Evolutionary conservation across 495 filamentous ascomycete genomes (phyloP).

Genomic region (Lasiosphaeria hispida): DNA sequence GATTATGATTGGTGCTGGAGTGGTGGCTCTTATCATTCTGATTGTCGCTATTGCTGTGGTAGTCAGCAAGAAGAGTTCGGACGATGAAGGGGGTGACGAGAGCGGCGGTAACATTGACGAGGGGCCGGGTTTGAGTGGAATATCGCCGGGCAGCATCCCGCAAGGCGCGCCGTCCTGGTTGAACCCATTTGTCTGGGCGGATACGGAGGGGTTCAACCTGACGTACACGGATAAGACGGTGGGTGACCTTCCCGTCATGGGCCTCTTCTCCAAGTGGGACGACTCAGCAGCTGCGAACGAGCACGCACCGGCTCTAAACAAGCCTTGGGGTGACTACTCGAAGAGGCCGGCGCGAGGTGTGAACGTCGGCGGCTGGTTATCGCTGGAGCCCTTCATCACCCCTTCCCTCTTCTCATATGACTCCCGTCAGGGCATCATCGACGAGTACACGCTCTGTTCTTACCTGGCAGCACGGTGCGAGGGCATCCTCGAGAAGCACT

Average conservation of each 20-base stretch:
- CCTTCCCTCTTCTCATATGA: constrained; percentile 85
- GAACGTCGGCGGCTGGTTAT: constrained; percentile 93
- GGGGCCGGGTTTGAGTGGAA: constrained; percentile 53
- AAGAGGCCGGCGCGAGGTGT: constrained; percentile 76
- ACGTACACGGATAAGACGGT: constrained; percentile 87
- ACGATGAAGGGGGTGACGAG: constrained; percentile 16
- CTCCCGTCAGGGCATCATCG: constrained; percentile 62
- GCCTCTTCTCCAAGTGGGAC: constrained; percentile 81
- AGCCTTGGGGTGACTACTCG: constrained; percentile 73
- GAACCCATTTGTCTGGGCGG: constrained; percentile 91
- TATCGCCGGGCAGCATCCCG: constrained; percentile 64
- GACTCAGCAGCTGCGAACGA: constrained; percentile 75
- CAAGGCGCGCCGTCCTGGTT: constrained; percentile 68
- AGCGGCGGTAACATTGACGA: constrained; percentile 28
- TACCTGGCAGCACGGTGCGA: constrained; percentile 64
- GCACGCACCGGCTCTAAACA: constrained; percentile 73
- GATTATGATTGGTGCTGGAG: constrained; percentile 50
- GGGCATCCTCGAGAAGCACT: constrained; percentile 78
- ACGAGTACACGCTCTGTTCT: constrained; percentile 79
- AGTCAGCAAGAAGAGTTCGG: constrained; percentile 61
- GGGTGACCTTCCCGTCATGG: constrained; percentile 86
- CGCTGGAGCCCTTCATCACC: constrained; percentile 90
- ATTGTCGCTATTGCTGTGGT: constrained; percentile 72
- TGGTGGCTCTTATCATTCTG: constrained; percentile 65
- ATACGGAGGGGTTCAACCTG: constrained; percentile 88